phyloP scores from a whole-genome alignment of 2,329 filamentous ascomycete species.

The Xylariaceae sp. region DNA sequence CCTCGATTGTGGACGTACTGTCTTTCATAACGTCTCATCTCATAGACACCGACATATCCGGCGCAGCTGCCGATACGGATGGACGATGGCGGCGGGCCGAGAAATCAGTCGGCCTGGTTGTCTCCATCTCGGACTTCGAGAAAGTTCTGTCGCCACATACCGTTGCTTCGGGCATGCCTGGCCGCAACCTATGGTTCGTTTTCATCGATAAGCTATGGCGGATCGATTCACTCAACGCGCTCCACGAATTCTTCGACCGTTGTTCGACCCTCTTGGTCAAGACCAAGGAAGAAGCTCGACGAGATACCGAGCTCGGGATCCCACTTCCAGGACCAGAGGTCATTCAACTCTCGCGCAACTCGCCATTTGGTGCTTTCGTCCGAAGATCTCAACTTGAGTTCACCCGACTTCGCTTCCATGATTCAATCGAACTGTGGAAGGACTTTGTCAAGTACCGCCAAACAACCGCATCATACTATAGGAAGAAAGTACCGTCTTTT shows the following conservation, averaged over 20 bases:
- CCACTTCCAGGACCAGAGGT: slow-evolving; percentile 44
- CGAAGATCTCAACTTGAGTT: slow-evolving; percentile 76
- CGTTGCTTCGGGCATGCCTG: slow-evolving; percentile 58
- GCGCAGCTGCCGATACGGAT: slow-evolving; percentile 25
- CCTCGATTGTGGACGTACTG: slow-evolving; percentile 69
- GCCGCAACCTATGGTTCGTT: slow-evolving; percentile 80
- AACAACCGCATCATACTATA: slow-evolving; percentile 64
- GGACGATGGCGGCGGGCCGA: slow-evolving; percentile 47
- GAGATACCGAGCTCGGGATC: slow-evolving; percentile 50
- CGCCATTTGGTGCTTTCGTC: slow-evolving; percentile 78
- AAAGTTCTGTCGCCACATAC: slow-evolving; percentile 50
- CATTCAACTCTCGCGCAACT: slow-evolving; percentile 66
- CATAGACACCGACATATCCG: slow-evolving; percentile 45
- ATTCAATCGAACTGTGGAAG: slow-evolving; percentile 75
- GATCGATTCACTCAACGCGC: slow-evolving; percentile 73
- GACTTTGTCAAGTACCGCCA: slow-evolving; percentile 77
- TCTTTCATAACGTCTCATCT: slow-evolving; percentile 74
- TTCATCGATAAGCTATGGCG: slow-evolving; percentile 80
- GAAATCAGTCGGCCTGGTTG: slow-evolving; percentile 47
- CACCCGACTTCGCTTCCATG: slow-evolving; percentile 72
- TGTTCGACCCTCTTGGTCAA: slow-evolving; percentile 57
- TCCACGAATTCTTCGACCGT: slow-evolving; percentile 71
- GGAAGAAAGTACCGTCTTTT: slow-evolving; percentile 58
- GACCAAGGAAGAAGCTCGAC: slow-evolving; percentile 56
- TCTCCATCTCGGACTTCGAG: slow-evolving; percentile 57